Conservation (phyloP, 1,139 yeast species). For the Pichia sp. region DNA sequence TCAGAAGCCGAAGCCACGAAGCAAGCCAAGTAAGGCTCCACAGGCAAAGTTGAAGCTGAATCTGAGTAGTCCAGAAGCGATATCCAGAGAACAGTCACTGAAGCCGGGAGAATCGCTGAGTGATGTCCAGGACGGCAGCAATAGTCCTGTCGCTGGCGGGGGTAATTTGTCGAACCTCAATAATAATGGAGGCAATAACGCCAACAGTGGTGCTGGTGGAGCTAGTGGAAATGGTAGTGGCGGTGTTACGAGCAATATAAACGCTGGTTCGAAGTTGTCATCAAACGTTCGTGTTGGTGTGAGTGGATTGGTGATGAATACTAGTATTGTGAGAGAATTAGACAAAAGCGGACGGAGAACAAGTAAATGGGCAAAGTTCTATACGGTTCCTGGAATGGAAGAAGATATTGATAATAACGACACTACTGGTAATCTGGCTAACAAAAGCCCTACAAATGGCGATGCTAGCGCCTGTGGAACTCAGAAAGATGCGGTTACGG, state of each 20-base stretch:
- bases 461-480: background rate
- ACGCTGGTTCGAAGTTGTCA: conserved; percentile 10
- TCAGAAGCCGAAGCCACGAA: conserved; percentile 3
- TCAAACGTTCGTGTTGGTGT: conserved; percentile 19
- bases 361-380: conserved; percentile 15
- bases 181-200: background rate
- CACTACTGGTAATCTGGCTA: background rate
- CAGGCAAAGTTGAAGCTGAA: conserved; percentile 1
- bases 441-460: background rate
- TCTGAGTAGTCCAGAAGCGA: background rate
- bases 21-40: background rate
- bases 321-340: conserved; percentile 19
- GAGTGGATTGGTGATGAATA: conserved; percentile 20
- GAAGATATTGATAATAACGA: background rate
- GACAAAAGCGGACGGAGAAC: conserved; percentile 17
- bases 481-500: background rate
- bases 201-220: background rate
- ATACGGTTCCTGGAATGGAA: background rate
- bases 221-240: background rate
- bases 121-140: conserved; percentile 1
- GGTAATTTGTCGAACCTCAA: background rate
- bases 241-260: no score
- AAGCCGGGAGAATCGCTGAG: conserved; percentile 5
- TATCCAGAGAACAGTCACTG: conserved; percentile 4
- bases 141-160: background rate